A percentile compares a stretch with the other conserved stretches of the same genome.
Conservation (phyloP, 495 filamentous ascomycete genomes). For the Neurospora sp. region DNA sequence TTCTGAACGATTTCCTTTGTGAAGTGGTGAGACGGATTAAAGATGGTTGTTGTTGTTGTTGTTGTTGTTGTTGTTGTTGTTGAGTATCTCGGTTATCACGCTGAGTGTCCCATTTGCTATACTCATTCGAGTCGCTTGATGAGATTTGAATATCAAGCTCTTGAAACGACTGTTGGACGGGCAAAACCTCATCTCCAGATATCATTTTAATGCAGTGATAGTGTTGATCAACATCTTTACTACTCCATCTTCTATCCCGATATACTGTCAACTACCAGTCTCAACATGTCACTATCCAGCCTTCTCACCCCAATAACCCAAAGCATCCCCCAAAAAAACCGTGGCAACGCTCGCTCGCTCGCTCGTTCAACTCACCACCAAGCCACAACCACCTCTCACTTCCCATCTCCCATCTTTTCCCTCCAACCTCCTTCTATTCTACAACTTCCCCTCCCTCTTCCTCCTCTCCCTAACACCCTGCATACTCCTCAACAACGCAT, state of each 20-base stretch:
- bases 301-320: neutral
- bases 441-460: conserved; percentile 26
- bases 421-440: neutral
- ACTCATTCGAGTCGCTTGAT: neutral
- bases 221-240: neutral
- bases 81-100: neutral
- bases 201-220: neutral
- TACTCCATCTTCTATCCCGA: neutral
- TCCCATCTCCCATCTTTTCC: neutral
- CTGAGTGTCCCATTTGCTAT: neutral
- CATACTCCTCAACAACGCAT: conserved; percentile 39
- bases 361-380: neutral
- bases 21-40: neutral
- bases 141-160: neutral
- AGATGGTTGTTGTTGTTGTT: neutral
- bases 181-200: neutral
- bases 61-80: neutral
- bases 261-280: neutral
- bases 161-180: neutral
- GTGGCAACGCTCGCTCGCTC: neutral
- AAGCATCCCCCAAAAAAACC: neutral
- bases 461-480: conserved; percentile 31
- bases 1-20: neutral
- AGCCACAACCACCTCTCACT: neutral
- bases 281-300: neutral